Base-by-base conservation (phyloP, 805 yeast genomes). In the Myxozyma neotropica region DNA sequence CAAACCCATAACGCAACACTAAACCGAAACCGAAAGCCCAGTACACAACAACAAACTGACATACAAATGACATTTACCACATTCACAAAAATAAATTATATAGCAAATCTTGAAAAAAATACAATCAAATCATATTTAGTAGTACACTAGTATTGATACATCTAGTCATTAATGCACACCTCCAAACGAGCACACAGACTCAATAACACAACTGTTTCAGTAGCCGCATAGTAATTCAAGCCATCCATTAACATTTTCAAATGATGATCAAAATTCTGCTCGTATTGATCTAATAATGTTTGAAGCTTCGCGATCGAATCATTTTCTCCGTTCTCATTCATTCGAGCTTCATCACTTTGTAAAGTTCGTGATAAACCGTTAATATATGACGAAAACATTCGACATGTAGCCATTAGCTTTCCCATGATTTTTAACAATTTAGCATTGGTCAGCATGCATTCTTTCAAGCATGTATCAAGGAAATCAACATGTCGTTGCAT, bases 361-460 rank as follows among this genome's bases (percentile, higher is more conserved):
- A 85, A 71, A 3, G 82, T 78, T 67, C 81, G 82, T 64, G 86
- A 78, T 61, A 84, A 71, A 83, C 63, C 77, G 78, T 17, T 80
- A 72, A 31, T 83, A 75, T 49, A 82, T 73, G 43, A 79, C 77
- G 58, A 83, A 73, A 57, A 84, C 67, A 51, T 72, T 73, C 63
- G 80, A 77, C 46, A 82, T 67, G 69, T 62, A 2, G 61, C 48
- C 53, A 64, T 55, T 12, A 68, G 53, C 48, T 68, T 68, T 4
- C 69, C 59, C 62, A 65, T 69, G 4, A 68, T 55, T 45, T 61
- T 51, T 45, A 86, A 75, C 53, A 86, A 71, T 48, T 77, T 78
- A 19, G 81, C 78, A 57, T 83, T 82, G 1, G 92, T 85, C 55
- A 88, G 75, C 70, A 88, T 78, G 10, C 90, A 83, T 64, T 86